These are phyloP conservation scores for Calocybe gambosa DNA, from an alignment of 1,284 basidiomycete genomes.

Conservation along the genomic window DNA sequence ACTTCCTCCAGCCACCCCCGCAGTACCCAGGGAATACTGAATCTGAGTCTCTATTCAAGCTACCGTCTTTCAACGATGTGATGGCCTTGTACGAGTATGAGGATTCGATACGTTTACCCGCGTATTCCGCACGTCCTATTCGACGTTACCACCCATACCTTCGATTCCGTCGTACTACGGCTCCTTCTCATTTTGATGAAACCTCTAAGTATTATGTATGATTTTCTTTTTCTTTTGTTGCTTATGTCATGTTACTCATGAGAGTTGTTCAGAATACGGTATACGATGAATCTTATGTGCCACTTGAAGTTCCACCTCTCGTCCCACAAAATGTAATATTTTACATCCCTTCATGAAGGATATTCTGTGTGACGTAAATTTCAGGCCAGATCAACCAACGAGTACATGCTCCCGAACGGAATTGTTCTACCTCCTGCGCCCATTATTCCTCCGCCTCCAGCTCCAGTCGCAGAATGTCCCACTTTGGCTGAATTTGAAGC, in stretches of 20 bases:
- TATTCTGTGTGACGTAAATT: neutral
- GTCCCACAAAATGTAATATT: neutral
- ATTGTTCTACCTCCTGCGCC: constrained; percentile 5
- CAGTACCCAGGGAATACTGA: neutral
- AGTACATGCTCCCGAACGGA: neutral
- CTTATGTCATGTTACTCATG: neutral
- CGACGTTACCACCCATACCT: constrained; percentile 6
- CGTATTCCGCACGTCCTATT: constrained; percentile 5
- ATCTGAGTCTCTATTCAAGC: neutral
- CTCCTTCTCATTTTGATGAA: neutral
- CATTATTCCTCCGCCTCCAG: constrained; percentile 3
- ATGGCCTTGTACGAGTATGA: constrained; percentile 2
- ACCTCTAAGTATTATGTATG: neutral
- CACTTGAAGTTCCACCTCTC: constrained; percentile 13
- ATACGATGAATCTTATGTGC: constrained; percentile 16
- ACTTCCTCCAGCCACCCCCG: constrained; percentile 1
- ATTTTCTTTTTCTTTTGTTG: neutral
- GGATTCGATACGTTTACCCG: constrained; percentile 5
- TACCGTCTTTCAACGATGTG: neutral
- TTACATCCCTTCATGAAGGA: neutral
- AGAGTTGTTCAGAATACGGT: constrained; percentile 17
- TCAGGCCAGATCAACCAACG: neutral
- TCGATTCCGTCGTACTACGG: neutral
- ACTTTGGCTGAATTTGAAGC: neutral
- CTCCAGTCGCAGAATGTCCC: neutral